phyloP scores from a whole-genome alignment of 2,329 filamentous ascomycete species.

The Venturia aucupariae region DNA sequence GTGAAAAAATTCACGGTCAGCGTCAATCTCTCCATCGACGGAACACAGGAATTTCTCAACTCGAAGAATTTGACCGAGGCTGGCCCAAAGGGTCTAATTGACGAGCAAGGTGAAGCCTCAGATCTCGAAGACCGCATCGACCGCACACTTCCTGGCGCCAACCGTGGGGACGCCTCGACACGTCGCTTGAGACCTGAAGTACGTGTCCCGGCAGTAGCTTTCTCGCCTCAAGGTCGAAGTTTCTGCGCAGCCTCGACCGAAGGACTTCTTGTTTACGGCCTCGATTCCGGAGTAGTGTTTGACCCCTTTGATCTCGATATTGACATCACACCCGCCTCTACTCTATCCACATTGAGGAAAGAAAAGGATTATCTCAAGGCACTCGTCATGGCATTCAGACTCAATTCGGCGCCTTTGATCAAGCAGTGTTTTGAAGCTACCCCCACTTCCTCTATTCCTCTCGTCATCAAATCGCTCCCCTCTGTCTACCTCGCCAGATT shows the following conservation, averaged over 20 bases:
- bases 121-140: constrained; percentile 82
- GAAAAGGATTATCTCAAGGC: constrained; percentile 83
- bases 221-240: constrained; percentile 77
- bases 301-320: constrained; percentile 96
- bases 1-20: constrained; percentile 94
- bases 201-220: constrained; percentile 72
- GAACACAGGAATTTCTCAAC: constrained; percentile 95
- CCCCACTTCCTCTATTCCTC: constrained; percentile 62
- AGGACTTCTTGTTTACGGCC: constrained; percentile 83
- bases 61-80: constrained; percentile 86
- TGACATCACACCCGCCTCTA: constrained; percentile 74
- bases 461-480: constrained; percentile 72
- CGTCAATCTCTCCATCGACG: constrained; percentile 88
- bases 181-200: constrained; percentile 73
- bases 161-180: constrained; percentile 74
- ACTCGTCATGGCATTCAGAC: constrained; percentile 90
- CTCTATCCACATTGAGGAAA: constrained; percentile 53
- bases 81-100: constrained; percentile 73
- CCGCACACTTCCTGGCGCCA: constrained; percentile 70
- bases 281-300: constrained; percentile 77
- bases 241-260: constrained; percentile 96
- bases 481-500: constrained; percentile 78
- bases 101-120: constrained; percentile 78
- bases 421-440: constrained; percentile 78
- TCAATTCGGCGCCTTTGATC: constrained; percentile 77